Conservation (phyloP, 2,329 filamentous ascomycete genomes). For the Ampelomyces quisqualis region DNA sequence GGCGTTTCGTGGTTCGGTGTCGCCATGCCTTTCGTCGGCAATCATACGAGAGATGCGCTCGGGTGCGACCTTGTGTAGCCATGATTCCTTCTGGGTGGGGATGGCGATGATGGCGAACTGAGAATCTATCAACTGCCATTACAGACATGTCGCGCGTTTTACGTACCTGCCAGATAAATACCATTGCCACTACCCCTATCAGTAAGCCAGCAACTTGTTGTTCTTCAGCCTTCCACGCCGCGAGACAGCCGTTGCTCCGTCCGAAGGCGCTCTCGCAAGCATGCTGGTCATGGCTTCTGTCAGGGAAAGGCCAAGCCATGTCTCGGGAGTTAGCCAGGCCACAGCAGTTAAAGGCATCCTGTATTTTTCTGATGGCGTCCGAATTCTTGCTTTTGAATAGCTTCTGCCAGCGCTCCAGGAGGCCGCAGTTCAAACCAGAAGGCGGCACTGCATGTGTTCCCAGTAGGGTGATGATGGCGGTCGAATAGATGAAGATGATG, state of each 20-base stretch:
- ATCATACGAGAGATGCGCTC: slow-evolving; percentile 37
- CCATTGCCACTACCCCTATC: slow-evolving; percentile 50
- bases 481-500: slow-evolving; percentile 45
- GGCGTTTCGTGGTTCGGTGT: slow-evolving; percentile 20
- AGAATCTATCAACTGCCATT: not conserved
- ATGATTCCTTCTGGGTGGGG: slow-evolving; percentile 34
- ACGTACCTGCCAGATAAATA: slow-evolving; percentile 39
- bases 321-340: slow-evolving; percentile 61
- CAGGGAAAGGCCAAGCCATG: slow-evolving; percentile 63
- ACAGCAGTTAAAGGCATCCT: slow-evolving; percentile 67
- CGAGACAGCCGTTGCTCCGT: slow-evolving; percentile 53
- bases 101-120: slow-evolving; percentile 36
- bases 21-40: slow-evolving; percentile 31
- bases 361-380: slow-evolving; percentile 58
- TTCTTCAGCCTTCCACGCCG: slow-evolving; percentile 59
- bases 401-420: slow-evolving; percentile 59
- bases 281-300: slow-evolving; percentile 29
- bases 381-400: slow-evolving; percentile 57
- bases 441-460: slow-evolving; percentile 47
- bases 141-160: not conserved
- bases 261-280: slow-evolving; percentile 53
- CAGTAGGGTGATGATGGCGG: slow-evolving; percentile 49
- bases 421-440: slow-evolving; percentile 51
- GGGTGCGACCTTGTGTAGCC: slow-evolving; percentile 35
- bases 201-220: slow-evolving; percentile 57